Conservation (phyloP, 108 stramenopile species). For the Nitzschia sp. region DNA sequence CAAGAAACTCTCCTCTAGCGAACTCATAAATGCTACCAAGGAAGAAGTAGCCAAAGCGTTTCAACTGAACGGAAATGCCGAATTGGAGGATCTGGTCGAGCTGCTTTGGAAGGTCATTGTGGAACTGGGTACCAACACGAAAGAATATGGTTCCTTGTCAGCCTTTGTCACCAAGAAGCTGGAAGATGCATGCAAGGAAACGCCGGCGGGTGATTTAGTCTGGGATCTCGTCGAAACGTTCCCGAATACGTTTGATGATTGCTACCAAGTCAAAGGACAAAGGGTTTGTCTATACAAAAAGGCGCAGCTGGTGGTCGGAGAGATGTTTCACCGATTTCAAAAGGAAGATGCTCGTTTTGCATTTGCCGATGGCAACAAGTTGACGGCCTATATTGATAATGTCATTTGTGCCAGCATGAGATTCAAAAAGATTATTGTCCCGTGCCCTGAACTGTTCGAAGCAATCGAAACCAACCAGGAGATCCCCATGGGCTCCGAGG, state of each 20-base stretch:
- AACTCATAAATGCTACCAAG: not conserved
- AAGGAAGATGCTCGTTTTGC: not conserved
- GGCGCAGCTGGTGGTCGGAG: conserved; percentile 1
- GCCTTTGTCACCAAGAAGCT: not conserved
- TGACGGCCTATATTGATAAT: conserved; percentile 10
- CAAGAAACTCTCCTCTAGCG: not conserved
- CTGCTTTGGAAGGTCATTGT: not conserved
- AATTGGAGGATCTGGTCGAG: not conserved
- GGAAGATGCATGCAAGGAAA: not conserved
- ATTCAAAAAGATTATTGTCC: conserved; percentile 3
- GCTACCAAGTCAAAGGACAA: not conserved
- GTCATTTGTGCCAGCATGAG: conserved; percentile 3
- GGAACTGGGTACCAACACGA: not conserved
- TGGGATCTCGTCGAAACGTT: not conserved
- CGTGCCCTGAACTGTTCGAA: not conserved
- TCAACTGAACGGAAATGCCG: not conserved
- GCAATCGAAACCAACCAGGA: not conserved
- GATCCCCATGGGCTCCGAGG: conserved; percentile 1
- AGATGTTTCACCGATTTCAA: conserved; percentile 5
- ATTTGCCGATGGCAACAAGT: not conserved
- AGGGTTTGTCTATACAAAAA: conserved; percentile 9
- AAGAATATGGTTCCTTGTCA: not conserved
- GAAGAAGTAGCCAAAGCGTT: conserved; percentile 4
- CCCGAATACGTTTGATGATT: conserved; percentile 6
- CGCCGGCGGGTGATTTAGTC: conserved; percentile 3